Percentiles rank a stretch among this genome's conserved stretches.
Evolutionary conservation across 371 early-diverging fungal genomes (phyloP).

Genomic region (Syncephalastrum contaminatum): DNA sequence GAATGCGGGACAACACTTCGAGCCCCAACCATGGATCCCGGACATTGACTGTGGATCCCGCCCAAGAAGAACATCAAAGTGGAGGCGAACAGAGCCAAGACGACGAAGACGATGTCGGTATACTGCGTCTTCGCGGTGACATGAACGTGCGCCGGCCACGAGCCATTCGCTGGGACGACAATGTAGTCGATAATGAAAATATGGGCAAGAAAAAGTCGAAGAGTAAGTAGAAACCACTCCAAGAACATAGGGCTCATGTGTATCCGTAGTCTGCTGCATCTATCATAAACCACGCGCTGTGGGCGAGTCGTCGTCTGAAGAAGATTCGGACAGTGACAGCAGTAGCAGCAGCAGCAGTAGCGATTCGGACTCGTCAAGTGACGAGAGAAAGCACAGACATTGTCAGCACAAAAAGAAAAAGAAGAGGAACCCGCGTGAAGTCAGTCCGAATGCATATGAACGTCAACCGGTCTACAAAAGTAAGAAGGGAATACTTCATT

Average conservation of each 20-base stretch:
- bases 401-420: slow-evolving; percentile 34
- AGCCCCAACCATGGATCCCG: slow-evolving; percentile 38
- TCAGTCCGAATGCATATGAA: slow-evolving; percentile 72
- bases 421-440: slow-evolving; percentile 46
- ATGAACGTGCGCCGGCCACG: slow-evolving; percentile 38
- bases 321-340: slow-evolving; percentile 30
- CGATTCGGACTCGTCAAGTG: neutral
- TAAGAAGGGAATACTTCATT: slow-evolving; percentile 1
- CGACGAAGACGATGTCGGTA: slow-evolving; percentile 36
- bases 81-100: slow-evolving; percentile 4
- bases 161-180: slow-evolving; percentile 79
- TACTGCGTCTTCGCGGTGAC: slow-evolving; percentile 55
- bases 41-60: slow-evolving; percentile 34
- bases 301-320: slow-evolving; percentile 71
- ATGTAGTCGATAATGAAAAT: slow-evolving; percentile 86
- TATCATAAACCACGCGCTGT: slow-evolving; percentile 72
- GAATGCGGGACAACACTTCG: slow-evolving; percentile 26
- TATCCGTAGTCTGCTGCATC: slow-evolving; percentile 79
- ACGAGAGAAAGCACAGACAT: slow-evolving; percentile 18
- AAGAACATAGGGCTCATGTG: neutral
- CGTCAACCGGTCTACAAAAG: slow-evolving; percentile 61
- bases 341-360: slow-evolving; percentile 27
- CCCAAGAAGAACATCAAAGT: slow-evolving; percentile 10
- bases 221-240: slow-evolving; percentile 39
- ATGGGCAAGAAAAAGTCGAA: slow-evolving; percentile 83